Base-by-base conservation (phyloP, 306 rosid genomes). In the Vachellia pachyceras region DNA sequence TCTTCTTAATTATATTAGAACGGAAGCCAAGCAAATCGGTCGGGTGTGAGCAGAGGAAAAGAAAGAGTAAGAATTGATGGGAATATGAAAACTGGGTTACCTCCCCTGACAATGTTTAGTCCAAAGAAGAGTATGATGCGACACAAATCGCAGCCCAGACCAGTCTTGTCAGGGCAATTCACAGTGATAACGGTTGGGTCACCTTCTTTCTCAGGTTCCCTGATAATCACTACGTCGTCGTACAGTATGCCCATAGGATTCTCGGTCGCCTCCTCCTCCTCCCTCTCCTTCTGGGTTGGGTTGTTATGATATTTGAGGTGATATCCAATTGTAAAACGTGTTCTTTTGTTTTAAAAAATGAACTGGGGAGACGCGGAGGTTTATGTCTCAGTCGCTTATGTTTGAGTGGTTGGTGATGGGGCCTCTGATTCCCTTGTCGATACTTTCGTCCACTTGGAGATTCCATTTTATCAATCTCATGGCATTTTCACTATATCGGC, bases 141-240 rank as follows among this genome's bases (percentile, higher is more conserved):
- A 82, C 99, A 95, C 88, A 95, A 83, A 85, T 95, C 99, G 68
- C 91, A 90, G 61, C 98, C 98, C 47, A 95, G 78, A 14, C 99
- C 99, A 7, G 97, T 90, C 76, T 93, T 95, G 86, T 95, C 99
- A 3, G 99, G 99, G 75, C 99, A 95, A 71, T 95, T 95, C 39
- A 95, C 91, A 33, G 98, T 93, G 82, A 95, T 81, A 46, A 90
- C 91, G 42, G 72, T 90, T 0, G 91, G 83, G 54, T 88, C 99
- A n/a, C 89, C 91, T 79, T 89, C 91, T 84, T 82, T 89, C 77
- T 90, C 93, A 18, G 94, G 73, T 49, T 75, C 83, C 44, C 79
- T 86, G 44, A 95, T 86, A 36, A 93, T 72, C 81, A 93, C 99
- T 1, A 93, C 88, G 65, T 95, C 99, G 15, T 95, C 99, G 9